Evolutionary conservation across 1,284 basidiomycete genomes (phyloP).

Genomic region (Apiotrichum laibachii): DNA sequence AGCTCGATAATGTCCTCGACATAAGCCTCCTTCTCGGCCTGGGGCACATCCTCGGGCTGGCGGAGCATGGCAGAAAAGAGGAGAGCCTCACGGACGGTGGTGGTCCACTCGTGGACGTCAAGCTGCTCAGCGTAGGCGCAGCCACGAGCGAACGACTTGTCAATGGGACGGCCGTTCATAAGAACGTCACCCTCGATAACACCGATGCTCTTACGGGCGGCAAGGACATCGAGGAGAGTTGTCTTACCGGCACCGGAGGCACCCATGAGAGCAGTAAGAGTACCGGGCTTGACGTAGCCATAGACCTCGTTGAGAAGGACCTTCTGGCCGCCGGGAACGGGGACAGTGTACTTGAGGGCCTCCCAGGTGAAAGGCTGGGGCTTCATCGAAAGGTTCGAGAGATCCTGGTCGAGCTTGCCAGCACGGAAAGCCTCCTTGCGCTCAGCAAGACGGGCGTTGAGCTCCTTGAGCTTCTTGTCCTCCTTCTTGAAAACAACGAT

Average conservation of each 20-base stretch:
- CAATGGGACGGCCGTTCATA: conserved; percentile 56
- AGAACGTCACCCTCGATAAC: conserved; percentile 55
- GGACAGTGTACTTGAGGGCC: conserved; percentile 53
- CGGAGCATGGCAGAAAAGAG: conserved; percentile 61
- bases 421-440: conserved; percentile 55
- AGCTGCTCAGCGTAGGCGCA: conserved; percentile 57
- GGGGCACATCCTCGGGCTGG: conserved; percentile 55
- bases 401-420: conserved; percentile 50
- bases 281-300: conserved; percentile 60
- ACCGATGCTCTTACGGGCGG: conserved; percentile 56
- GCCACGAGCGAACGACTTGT: conserved; percentile 53
- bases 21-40: conserved; percentile 57
- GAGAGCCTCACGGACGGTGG: conserved; percentile 62
- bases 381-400: conserved; percentile 45
- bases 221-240: conserved; percentile 57
- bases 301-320: conserved; percentile 57
- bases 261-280: conserved; percentile 62
- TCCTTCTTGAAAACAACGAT: conserved; percentile 70
- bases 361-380: conserved; percentile 55
- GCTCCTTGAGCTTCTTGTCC: conserved; percentile 62
- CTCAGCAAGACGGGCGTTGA: conserved; percentile 62
- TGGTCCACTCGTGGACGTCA: conserved; percentile 82
- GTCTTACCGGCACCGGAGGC: conserved; percentile 60
- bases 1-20: conserved; percentile 58
- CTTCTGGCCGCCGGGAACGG: conserved; percentile 55